Conservation (phyloP, 2,329 filamentous ascomycete genomes). For the Pseudogymnoascus sp. region DNA sequence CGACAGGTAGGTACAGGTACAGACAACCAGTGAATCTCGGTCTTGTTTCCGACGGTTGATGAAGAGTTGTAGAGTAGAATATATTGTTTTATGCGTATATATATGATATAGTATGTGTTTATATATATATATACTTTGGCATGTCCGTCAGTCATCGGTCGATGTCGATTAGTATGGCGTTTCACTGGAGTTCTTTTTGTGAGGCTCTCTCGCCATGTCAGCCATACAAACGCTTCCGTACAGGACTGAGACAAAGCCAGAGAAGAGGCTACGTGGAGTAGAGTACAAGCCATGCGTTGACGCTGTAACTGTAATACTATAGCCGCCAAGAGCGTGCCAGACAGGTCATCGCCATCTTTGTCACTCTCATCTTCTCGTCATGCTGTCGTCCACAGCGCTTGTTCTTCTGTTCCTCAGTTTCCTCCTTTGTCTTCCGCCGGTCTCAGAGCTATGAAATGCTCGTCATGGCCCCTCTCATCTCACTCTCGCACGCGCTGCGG, state of each 20-base stretch:
- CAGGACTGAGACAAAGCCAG: not conserved
- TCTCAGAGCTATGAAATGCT: not conserved
- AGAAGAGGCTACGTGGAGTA: not conserved
- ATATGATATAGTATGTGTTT: constrained; percentile 1
- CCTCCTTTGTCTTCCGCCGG: not conserved
- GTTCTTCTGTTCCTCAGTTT: not conserved
- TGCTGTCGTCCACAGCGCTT: not conserved
- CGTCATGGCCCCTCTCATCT: constrained; percentile 1
- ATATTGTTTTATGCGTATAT: not conserved
- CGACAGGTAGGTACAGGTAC: not conserved
- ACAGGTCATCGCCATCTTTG: not conserved
- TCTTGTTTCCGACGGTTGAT: not conserved
- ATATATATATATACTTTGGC: not conserved
- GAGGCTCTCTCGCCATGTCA: not conserved
- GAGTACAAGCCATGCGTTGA: not conserved
- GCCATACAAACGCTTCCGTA: not conserved
- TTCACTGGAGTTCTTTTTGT: not conserved
- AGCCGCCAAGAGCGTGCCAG: not conserved
- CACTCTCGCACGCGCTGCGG: not conserved
- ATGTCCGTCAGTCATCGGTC: not conserved
- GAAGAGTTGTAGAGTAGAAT: not conserved
- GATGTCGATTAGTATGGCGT: not conserved
- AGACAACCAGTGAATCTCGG: not conserved
- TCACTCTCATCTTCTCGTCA: not conserved
- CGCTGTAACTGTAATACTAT: not conserved